Evolutionary conservation across 345 rosid genomes (phyloP).

Genomic region (Populus tremula): DNA sequence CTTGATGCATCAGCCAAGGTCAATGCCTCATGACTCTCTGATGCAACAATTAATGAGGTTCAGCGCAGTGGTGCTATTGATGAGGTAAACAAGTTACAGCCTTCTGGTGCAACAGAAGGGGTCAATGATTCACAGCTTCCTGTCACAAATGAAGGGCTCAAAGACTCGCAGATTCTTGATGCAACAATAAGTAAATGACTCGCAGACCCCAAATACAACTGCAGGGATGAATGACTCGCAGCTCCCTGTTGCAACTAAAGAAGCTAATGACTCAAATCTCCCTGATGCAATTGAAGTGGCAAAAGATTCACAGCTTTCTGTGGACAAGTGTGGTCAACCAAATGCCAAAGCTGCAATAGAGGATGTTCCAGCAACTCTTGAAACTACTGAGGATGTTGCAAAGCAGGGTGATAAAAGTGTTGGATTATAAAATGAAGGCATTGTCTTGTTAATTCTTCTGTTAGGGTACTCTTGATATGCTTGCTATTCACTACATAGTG

Average conservation of each 20-base stretch:
- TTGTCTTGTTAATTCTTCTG: slow-evolving; percentile 14
- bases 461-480: slow-evolving; percentile 1
- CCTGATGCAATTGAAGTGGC: slow-evolving; percentile 1
- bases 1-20: background rate
- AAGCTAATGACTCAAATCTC: slow-evolving; percentile 1
- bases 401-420: slow-evolving; percentile 21
- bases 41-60: background rate
- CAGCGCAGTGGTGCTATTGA: background rate
- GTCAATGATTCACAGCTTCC: slow-evolving; percentile 2
- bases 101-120: background rate
- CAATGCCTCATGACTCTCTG: background rate
- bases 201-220: background rate
- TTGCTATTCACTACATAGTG: background rate
- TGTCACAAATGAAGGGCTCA: background rate
- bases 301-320: background rate
- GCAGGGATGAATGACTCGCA: background rate
- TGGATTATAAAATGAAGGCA: slow-evolving; percentile 19
- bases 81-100: background rate
- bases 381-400: slow-evolving; percentile 20
- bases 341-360: slow-evolving; percentile 9
- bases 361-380: slow-evolving; percentile 22
- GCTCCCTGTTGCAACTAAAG: background rate
- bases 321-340: slow-evolving; percentile 22
- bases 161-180: background rate
- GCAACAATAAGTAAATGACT: background rate